These are phyloP conservation scores for Diplodia mutila DNA, from an alignment of 2,329 filamentous ascomycete species.

Conservation along the genomic window DNA sequence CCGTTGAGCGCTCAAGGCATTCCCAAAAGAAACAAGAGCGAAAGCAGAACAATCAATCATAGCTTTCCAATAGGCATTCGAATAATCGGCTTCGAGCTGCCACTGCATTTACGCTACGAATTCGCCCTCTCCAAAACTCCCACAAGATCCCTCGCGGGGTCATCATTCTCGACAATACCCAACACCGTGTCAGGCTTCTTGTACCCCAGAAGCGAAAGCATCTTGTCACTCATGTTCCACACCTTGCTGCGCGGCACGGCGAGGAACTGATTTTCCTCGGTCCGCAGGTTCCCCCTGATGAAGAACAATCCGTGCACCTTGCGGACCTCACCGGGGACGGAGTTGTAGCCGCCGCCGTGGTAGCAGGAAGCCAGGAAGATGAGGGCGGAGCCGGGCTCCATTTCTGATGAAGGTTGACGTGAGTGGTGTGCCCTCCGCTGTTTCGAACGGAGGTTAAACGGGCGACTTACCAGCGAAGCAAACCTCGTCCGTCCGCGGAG, in stretches of 20 bases:
- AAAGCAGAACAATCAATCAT: no score
- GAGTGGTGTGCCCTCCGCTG: no score
- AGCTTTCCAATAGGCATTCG: no score
- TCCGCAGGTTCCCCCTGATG: slow-evolving; percentile 35
- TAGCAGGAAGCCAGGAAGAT: slow-evolving; percentile 41
- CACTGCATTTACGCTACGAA: not conserved
- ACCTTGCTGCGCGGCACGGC: slow-evolving; percentile 38
- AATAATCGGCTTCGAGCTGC: no score
- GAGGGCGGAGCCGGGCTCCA: slow-evolving; percentile 42
- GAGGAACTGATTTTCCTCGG: slow-evolving; percentile 44
- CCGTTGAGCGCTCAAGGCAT: no score
- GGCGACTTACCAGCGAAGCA: slow-evolving; percentile 40
- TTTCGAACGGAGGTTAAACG: no score
- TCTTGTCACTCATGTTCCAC: slow-evolving; percentile 38
- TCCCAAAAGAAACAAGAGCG: no score
- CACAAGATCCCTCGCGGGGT: slow-evolving; percentile 32
- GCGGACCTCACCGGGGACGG: slow-evolving; percentile 30
- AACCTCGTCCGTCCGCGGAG: slow-evolving; percentile 36
- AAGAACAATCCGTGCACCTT: slow-evolving; percentile 41
- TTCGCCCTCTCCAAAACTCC: slow-evolving; percentile 24
- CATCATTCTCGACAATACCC: slow-evolving; percentile 41
- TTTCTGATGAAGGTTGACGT: no score
- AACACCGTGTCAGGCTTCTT: slow-evolving; percentile 38
- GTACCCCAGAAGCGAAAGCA: slow-evolving; percentile 41
- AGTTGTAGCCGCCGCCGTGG: slow-evolving; percentile 42